Conservation (phyloP, 2,329 filamentous ascomycete genomes). For the Arachnomyces sp. region DNA sequence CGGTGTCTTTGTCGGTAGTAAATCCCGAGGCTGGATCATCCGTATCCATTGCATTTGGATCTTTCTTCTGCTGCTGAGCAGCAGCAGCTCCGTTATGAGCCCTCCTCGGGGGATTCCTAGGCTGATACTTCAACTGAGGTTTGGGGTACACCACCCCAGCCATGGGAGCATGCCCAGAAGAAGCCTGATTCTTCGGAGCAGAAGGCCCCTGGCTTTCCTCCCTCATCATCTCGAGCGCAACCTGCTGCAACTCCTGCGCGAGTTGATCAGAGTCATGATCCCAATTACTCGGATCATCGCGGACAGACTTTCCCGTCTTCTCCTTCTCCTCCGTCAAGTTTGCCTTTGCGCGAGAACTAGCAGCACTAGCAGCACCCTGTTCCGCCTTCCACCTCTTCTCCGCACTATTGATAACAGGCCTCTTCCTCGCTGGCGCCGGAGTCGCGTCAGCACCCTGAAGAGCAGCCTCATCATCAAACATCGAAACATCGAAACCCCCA, state of each 20-base stretch:
- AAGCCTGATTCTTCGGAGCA: conserved; percentile 3
- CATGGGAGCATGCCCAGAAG: conserved; percentile 7
- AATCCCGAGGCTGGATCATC: not conserved
- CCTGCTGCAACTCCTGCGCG: conserved; percentile 33
- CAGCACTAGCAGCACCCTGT: conserved; percentile 22
- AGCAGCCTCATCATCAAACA: conserved; percentile 8
- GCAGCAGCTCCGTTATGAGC: not conserved
- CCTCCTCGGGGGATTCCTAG: conserved; percentile 19
- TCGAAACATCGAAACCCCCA: conserved; percentile 9
- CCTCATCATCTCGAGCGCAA: conserved; percentile 34
- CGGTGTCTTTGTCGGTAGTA: conserved; percentile 6
- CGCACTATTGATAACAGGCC: conserved; percentile 33
- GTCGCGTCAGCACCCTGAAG: no score
- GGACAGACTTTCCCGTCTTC: conserved; percentile 27
- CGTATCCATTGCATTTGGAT: conserved; percentile 2
- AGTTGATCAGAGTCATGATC: conserved; percentile 36
- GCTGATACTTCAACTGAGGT: conserved; percentile 29
- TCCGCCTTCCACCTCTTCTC: conserved; percentile 32
- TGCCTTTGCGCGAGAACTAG: conserved; percentile 6
- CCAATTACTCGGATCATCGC: conserved; percentile 30
- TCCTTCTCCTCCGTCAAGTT: conserved; percentile 5
- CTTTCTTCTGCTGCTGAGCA: no score
- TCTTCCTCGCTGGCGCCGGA: conserved; percentile 22
- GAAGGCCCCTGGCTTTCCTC: conserved; percentile 17
- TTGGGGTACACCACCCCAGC: conserved; percentile 14